A percentile compares a stretch with the other conserved stretches of the same genome.
Evolutionary conservation across 495 filamentous ascomycete species (phyloP).

Genomic region (Penicilliopsis zonata): DNA sequence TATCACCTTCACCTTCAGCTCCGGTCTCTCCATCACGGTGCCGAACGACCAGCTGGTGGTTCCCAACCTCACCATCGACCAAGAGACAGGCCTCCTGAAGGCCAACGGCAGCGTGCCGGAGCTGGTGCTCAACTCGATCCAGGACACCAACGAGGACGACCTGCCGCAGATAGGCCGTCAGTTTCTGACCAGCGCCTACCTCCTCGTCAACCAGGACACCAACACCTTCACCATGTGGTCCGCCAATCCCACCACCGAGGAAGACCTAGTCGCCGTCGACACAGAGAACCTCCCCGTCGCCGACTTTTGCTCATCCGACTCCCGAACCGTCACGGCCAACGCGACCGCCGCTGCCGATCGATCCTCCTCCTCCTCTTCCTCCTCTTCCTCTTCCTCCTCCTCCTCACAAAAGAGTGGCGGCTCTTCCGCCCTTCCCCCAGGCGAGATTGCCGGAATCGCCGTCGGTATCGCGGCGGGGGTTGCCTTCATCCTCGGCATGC

Average conservation of each 20-base stretch:
- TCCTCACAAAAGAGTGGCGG: too few species aligned
- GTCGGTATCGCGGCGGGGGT: too few species aligned
- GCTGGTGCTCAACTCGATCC: conserved; percentile 10
- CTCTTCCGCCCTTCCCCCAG: too few species aligned
- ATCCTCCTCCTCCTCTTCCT: too few species aligned
- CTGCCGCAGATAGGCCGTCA: conserved; percentile 19
- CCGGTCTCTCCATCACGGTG: conserved; percentile 9
- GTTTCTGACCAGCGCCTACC: conserved; percentile 27
- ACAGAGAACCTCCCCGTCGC: neutral
- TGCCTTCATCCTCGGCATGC: too few species aligned
- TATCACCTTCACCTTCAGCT: conserved; percentile 9
- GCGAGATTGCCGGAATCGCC: too few species aligned
- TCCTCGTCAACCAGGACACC: conserved; percentile 18
- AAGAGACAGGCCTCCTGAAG: conserved; percentile 10
- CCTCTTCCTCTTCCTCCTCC: too few species aligned
- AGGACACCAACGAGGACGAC: conserved; percentile 10
- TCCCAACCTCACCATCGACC: conserved; percentile 13
- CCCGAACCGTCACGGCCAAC: too few species aligned
- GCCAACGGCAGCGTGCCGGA: conserved; percentile 12
- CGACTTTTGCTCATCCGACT: neutral
- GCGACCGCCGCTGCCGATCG: too few species aligned
- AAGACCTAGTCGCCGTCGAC: conserved; percentile 1
- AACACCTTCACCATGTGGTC: conserved; percentile 1
- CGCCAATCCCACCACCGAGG: neutral
- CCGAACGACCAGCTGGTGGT: conserved; percentile 24